These are phyloP conservation scores for Pyrus communis DNA, from an alignment of 306 rosid species.

Conservation along the genomic window DNA sequence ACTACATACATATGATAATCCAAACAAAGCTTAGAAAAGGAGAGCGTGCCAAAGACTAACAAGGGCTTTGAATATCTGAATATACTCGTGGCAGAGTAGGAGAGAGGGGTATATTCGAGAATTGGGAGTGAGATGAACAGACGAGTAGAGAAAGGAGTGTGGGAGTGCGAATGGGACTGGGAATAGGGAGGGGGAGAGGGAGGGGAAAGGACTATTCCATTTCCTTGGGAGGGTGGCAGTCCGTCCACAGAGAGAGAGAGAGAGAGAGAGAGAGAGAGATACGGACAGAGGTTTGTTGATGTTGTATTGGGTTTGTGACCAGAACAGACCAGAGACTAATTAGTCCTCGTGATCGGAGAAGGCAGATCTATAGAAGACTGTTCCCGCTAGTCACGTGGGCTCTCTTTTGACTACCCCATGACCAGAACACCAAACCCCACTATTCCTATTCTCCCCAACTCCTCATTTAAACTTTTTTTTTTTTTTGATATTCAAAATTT, in stretches of 20 bases:
- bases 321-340: background rate
- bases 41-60: slow-evolving; percentile 7
- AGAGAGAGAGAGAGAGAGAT: slow-evolving; percentile 62
- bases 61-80: background rate
- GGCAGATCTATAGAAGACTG: slow-evolving; percentile 94
- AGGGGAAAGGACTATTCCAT: slow-evolving; percentile 51
- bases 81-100: background rate
- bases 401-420: slow-evolving; percentile 73
- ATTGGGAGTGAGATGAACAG: background rate
- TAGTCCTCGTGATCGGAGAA: slow-evolving; percentile 99
- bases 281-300: slow-evolving; percentile 81
- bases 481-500: too few species aligned
- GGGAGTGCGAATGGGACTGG: slow-evolving; percentile 23
- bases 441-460: background rate
- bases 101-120: slow-evolving; percentile 10
- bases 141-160: background rate
- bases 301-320: slow-evolving; percentile 38
- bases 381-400: slow-evolving; percentile 89
- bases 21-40: background rate
- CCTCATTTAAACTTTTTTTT: background rate
- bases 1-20: background rate
- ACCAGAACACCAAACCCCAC: slow-evolving; percentile 21
- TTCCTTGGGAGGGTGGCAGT: slow-evolving; percentile 77
- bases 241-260: slow-evolving; percentile 23
- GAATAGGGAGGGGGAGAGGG: slow-evolving; percentile 20